Evolutionary conservation across 139 green algal genomes (phyloP), one percentile per base, ranked within the genome.

Genomic region (Zygnema circumcarinatum): DNA sequence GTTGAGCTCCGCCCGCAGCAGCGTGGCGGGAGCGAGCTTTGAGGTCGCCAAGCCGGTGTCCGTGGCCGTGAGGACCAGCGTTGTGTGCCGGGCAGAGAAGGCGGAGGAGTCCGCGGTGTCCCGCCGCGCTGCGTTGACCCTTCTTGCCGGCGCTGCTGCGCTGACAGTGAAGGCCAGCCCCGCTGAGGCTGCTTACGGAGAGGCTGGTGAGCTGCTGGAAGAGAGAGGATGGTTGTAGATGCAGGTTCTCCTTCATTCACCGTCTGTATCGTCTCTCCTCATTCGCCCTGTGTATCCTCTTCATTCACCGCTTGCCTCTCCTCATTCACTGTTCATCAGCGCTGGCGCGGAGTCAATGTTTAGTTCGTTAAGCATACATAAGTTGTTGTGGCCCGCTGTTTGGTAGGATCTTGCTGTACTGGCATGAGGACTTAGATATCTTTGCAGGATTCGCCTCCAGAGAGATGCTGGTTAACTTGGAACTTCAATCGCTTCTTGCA

Each of bases 181-280:
- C 7, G 81, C 85, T n/a, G 31, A 86, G 16, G 85, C 85, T n/a
- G 85, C 85, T 22, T 90, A 90, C 39, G 85, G 85, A 38, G 80
- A 90, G 85, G 32, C 83, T 73, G 80, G 76, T 84, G 52, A 78
- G 69, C 36, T 72, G 54, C 25, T n/a, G n/a, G n/a, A n/a, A n/a
- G n/a, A n/a, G n/a, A n/a, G n/a, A n/a, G n/a, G n/a, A n/a, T n/a
- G n/a, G n/a, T n/a, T n/a, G n/a, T n/a, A n/a, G n/a, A n/a, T n/a
- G n/a, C n/a, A n/a, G n/a, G n/a, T n/a, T n/a, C n/a, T n/a, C n/a
- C n/a, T n/a, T n/a, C n/a, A n/a, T n/a, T n/a, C n/a, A n/a, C n/a
- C n/a, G n/a, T n/a, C n/a, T n/a, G n/a, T n/a, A n/a, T n/a, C n/a
- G n/a, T n/a, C n/a, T n/a, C n/a, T n/a, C n/a, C n/a, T n/a, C n/a